Evolutionary conservation across 495 filamentous ascomycete genomes (phyloP), one percentile per base, ranked within the genome.

Genomic region (Chaetomidium leptoderma): DNA sequence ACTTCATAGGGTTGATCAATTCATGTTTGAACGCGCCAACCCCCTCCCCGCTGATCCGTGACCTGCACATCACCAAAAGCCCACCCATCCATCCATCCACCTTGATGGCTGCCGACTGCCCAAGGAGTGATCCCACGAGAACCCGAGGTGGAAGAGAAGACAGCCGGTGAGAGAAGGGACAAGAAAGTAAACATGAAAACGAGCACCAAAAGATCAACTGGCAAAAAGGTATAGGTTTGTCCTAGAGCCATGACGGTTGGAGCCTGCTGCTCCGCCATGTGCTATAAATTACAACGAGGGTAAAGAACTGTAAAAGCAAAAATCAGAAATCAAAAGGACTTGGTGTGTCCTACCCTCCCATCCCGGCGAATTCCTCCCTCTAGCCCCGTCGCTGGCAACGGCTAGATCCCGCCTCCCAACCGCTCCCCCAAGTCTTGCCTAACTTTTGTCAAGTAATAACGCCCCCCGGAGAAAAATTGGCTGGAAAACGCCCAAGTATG

Each of bases 371-470:
- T 27, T 21, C 24, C n/a, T 53, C n/a, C 53, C 33, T 23, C 33
- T n/a, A 46, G 23, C 45, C n/a, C n/a, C 14, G 26, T 32, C n/a
- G 27, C 45, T 19, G 23, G 23, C 23, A 29, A 27, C 17, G 2
- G 14, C 45, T 9, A 47, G 29, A 17, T 23, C 5, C 37, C 16
- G 5, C 26, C 30, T 19, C 40, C 32, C 42, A 2, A 23, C 53
- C 40, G n/a, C n/a, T n/a, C 2, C n/a, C 53, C 42, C 35, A 27
- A 13, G 32, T 14, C 24, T 32, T 43, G 8, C n/a, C 2, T 17
- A 58, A 63, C 58, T 66, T 36, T 30, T 48, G 26, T 14, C 26
- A 17, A 39, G 47, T 69, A 62, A 63, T 70, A 47, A 63, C 24
- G 35, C 53, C 39, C 14, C 53, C 23, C 40, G 52, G 65, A 57